These are phyloP conservation scores for Kwoniella pini DNA, from an alignment of 768 basidiomycete species.

Conservation along the genomic window DNA sequence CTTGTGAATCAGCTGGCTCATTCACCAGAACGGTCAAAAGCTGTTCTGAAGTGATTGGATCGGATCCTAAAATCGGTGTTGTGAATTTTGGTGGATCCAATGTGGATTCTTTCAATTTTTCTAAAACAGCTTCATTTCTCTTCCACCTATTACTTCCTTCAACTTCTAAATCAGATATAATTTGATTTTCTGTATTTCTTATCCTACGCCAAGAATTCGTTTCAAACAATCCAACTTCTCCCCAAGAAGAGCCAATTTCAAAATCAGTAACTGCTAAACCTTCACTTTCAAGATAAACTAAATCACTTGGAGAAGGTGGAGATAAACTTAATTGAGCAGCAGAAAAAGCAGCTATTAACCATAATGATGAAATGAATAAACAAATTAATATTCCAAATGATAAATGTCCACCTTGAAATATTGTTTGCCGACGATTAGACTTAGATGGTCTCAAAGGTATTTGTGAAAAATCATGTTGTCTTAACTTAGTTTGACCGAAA, in stretches of 20 bases:
- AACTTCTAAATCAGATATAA: neutral
- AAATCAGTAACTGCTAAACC: neutral
- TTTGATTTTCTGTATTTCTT: constrained; percentile 4
- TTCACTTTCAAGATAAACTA: neutral
- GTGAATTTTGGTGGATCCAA: neutral
- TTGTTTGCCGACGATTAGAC: neutral
- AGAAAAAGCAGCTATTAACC: constrained; percentile 13
- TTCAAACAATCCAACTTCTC: constrained; percentile 16
- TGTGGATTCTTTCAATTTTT: constrained; percentile 8
- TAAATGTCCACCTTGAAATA: constrained; percentile 5
- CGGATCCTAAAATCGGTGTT: too few species aligned
- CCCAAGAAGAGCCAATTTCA: constrained; percentile 9
- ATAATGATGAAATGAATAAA: constrained; percentile 13
- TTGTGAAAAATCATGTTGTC: constrained; percentile 3
- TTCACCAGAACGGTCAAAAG: too few species aligned
- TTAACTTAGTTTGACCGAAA: constrained; percentile 13
- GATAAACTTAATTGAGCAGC: constrained; percentile 7
- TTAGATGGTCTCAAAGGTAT: neutral
- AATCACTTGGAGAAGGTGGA: neutral
- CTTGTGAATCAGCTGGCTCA: too few species aligned
- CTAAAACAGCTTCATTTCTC: constrained; percentile 21
- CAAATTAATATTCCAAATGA: constrained; percentile 15
- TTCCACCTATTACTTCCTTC: neutral
- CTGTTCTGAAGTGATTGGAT: too few species aligned
- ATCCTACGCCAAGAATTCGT: constrained; percentile 14